A percentile compares a stretch with the other conserved stretches of the same genome.
Evolutionary conservation across 2,329 filamentous ascomycete species (phyloP).

Genomic region (Aspergillus japonicus): DNA sequence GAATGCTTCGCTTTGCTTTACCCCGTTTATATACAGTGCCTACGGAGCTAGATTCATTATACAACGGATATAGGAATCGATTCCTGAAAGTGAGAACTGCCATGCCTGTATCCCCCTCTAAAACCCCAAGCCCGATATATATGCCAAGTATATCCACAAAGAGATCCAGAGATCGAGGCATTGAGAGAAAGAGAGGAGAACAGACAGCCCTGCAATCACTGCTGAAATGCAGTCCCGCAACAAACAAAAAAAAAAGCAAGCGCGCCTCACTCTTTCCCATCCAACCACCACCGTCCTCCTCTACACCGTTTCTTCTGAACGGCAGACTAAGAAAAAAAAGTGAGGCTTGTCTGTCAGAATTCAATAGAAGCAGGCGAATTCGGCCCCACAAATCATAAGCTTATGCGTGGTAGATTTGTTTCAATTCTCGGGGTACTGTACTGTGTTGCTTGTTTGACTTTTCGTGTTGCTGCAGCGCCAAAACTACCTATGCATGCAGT

Average conservation of each 20-base stretch:
- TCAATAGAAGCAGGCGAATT: no score
- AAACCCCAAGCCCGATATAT: no score
- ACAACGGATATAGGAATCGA: no score
- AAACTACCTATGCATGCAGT: constrained; percentile 17
- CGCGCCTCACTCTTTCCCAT: constrained; percentile 36
- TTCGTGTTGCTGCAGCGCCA: constrained; percentile 14
- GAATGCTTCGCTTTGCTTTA: constrained; percentile 3
- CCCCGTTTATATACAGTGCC: neutral
- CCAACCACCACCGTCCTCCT: constrained; percentile 19
- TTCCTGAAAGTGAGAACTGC: no score
- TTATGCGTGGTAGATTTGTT: no score
- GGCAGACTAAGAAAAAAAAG: constrained; percentile 15
- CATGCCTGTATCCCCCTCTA: no score
- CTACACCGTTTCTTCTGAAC: constrained; percentile 18
- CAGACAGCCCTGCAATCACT: constrained; percentile 11
- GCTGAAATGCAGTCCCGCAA: constrained; percentile 20
- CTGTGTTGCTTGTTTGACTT: constrained; percentile 2
- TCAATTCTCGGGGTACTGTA: no score
- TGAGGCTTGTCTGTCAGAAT: constrained; percentile 22
- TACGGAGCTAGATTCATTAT: neutral
- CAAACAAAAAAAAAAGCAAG: constrained; percentile 10
- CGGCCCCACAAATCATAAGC: no score
- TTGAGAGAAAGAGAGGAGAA: neutral
- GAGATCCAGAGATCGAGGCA: no score
- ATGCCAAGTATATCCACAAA: no score